Conservation (phyloP, 352 stramenopile genomes). For the Globisporangium barbulae region DNA sequence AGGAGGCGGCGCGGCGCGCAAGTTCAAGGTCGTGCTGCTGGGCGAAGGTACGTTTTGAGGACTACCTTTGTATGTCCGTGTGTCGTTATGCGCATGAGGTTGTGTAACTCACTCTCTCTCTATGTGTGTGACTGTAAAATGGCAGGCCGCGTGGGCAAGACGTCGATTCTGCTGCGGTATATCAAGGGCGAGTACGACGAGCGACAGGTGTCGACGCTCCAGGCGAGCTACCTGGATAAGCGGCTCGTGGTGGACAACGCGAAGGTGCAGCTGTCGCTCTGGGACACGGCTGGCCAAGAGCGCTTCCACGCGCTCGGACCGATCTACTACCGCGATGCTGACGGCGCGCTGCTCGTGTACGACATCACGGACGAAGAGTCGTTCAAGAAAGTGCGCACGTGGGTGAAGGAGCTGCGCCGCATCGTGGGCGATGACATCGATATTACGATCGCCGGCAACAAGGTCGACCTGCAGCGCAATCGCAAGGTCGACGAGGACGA, state of each 20-base stretch:
- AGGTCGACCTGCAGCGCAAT: slow-evolving; percentile 88
- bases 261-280: slow-evolving; percentile 81
- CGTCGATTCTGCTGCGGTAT: slow-evolving; percentile 93
- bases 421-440: slow-evolving; percentile 91
- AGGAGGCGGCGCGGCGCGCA: slow-evolving; percentile 37
- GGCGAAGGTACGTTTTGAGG: slow-evolving; percentile 61
- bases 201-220: slow-evolving; percentile 88
- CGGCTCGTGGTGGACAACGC: slow-evolving; percentile 79
- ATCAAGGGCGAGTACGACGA: slow-evolving; percentile 93
- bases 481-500: slow-evolving; percentile 87
- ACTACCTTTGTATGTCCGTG: neutral
- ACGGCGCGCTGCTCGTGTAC: slow-evolving; percentile 89
- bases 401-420: slow-evolving; percentile 90
- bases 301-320: slow-evolving; percentile 84
- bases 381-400: slow-evolving; percentile 91
- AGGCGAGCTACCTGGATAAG: slow-evolving; percentile 94
- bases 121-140: neutral
- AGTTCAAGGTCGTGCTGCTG: slow-evolving; percentile 85
- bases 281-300: slow-evolving; percentile 87
- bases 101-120: neutral
- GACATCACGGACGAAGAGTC: slow-evolving; percentile 91
- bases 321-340: slow-evolving; percentile 90
- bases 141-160: slow-evolving; percentile 93
- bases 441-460: slow-evolving; percentile 93
- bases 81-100: neutral